Evolutionary conservation across 2,329 filamentous ascomycete genomes (phyloP).

Genomic region (Cordyceps cateniannulata): DNA sequence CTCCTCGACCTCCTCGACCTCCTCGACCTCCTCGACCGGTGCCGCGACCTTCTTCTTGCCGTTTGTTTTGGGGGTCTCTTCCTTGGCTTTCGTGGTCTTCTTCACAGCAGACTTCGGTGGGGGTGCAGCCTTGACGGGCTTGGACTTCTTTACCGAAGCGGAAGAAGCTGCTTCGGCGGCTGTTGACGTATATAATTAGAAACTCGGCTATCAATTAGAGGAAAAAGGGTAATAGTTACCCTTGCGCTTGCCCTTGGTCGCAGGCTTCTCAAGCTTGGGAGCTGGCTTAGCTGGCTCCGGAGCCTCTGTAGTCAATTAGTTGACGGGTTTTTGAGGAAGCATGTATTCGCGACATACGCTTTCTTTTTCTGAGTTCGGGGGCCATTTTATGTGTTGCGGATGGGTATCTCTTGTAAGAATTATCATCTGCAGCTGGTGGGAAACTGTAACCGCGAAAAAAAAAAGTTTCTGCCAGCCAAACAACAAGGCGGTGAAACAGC

Average conservation of each 20-base stretch:
- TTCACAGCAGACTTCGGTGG: slow-evolving; percentile 26
- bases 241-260: slow-evolving; percentile 30
- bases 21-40: slow-evolving; percentile 19
- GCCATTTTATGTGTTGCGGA: slow-evolving; percentile 33
- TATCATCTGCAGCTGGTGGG: background rate
- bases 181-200: slow-evolving; percentile 22
- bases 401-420: slow-evolving; percentile 6
- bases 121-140: slow-evolving; percentile 19
- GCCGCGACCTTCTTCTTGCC: slow-evolving; percentile 16
- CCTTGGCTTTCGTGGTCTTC: slow-evolving; percentile 19
- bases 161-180: slow-evolving; percentile 40
- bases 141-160: slow-evolving; percentile 36
- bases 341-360: slow-evolving; percentile 17
- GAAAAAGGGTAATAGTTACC: slow-evolving; percentile 26
- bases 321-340: background rate
- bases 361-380: slow-evolving; percentile 35
- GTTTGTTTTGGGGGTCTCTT: slow-evolving; percentile 22
- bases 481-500: slow-evolving; percentile 7
- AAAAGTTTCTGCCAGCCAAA: slow-evolving; percentile 31
- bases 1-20: slow-evolving; percentile 22
- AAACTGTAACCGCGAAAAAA: slow-evolving; percentile 20
- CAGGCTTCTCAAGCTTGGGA: slow-evolving; percentile 25
- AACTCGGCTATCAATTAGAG: background rate
- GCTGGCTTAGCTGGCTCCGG: slow-evolving; percentile 20
- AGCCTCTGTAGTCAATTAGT: slow-evolving; percentile 17